Evolutionary conservation across 768 basidiomycete genomes (phyloP).

Genomic region (Tubosaeta brunneosetosa): DNA sequence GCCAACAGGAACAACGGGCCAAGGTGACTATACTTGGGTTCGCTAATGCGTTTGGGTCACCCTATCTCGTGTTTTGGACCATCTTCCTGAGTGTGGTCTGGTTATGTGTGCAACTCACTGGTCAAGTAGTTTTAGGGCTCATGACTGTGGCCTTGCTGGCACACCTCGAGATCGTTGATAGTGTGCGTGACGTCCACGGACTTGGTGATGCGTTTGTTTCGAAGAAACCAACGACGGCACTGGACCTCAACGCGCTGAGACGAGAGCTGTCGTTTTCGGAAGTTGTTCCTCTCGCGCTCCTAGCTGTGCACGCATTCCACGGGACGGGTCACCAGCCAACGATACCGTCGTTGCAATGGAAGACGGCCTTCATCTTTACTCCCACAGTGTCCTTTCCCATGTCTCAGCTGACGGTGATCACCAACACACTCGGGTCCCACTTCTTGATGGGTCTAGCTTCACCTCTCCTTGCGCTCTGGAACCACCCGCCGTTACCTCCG

Average conservation of each 20-base stretch:
- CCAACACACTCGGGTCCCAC: slow-evolving; percentile 76
- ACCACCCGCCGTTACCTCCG: slow-evolving; percentile 55
- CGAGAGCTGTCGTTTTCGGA: slow-evolving; percentile 57
- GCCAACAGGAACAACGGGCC: slow-evolving; percentile 30
- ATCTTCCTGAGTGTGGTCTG: slow-evolving; percentile 54
- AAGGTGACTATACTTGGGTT: slow-evolving; percentile 72
- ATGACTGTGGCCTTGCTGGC: slow-evolving; percentile 64
- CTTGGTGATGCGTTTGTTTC: slow-evolving; percentile 51
- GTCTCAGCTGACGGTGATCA: slow-evolving; percentile 65
- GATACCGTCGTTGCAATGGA: slow-evolving; percentile 92
- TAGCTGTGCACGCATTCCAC: slow-evolving; percentile 76
- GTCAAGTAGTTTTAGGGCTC: slow-evolving; percentile 71
- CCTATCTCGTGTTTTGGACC: slow-evolving; percentile 80
- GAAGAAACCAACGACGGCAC: slow-evolving; percentile 41
- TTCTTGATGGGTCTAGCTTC: slow-evolving; percentile 61
- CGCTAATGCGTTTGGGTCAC: slow-evolving; percentile 85
- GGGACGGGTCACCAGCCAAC: slow-evolving; percentile 90
- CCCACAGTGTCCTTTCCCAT: slow-evolving; percentile 64
- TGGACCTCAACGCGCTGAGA: slow-evolving; percentile 27
- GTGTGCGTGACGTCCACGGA: slow-evolving; percentile 63
- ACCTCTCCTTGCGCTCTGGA: slow-evolving; percentile 80
- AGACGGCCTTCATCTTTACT: slow-evolving; percentile 81
- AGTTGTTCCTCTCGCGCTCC: slow-evolving; percentile 65
- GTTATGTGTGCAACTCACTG: slow-evolving; percentile 67
- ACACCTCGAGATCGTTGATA: slow-evolving; percentile 77